A percentile compares a stretch with the other conserved stretches of the same genome.
Conservation (phyloP, 495 filamentous ascomycete species). For the Apiosordaria backusii region DNA sequence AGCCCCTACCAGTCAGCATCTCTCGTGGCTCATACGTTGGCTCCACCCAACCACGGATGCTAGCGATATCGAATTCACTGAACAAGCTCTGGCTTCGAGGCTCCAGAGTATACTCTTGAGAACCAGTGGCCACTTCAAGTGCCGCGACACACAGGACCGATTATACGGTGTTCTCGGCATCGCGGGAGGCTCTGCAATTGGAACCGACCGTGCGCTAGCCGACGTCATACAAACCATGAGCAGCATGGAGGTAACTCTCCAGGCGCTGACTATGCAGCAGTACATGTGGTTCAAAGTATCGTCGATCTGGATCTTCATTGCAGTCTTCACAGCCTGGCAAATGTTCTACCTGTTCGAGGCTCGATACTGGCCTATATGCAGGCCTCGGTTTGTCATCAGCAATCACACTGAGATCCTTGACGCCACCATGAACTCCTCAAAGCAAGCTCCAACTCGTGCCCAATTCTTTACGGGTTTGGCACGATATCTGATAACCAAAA, state of each 20-base stretch:
- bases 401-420: no score
- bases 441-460: neutral
- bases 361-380: no score
- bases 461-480: neutral
- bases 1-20: no score
- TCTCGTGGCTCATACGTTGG: no score
- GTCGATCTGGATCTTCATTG: no score
- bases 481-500: neutral
- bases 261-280: no score
- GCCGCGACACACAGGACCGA: neutral
- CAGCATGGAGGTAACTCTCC: no score
- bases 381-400: neutral
- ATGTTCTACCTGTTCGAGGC: no score
- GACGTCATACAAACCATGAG: neutral
- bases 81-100: neutral
- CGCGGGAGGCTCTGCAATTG: neutral
- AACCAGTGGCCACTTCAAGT: neutral
- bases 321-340: no score
- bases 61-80: neutral
- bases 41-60: no score
- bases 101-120: neutral
- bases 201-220: neutral
- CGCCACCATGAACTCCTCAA: neutral
- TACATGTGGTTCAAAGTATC: no score
- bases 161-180: constrained; percentile 6